phyloP scores from a whole-genome alignment of 106 monocot species.

The Alisma plantagoaquatica region DNA sequence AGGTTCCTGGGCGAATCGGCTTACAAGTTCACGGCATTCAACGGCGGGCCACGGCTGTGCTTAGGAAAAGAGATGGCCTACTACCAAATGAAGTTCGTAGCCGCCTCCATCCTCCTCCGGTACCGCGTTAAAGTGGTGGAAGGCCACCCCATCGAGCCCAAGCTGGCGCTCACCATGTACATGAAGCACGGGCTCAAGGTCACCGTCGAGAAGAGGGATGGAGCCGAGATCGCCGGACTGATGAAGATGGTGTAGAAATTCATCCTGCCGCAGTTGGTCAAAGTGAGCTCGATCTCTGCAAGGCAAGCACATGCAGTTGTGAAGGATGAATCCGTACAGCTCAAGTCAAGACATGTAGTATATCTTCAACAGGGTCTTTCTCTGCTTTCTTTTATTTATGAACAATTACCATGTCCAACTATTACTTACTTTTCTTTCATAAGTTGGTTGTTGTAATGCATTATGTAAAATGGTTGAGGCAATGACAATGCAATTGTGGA shows the following conservation, averaged over 20 bases:
- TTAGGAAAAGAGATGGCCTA: slow-evolving; percentile 95
- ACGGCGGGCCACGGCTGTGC: slow-evolving; percentile 86
- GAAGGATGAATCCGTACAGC: too few species aligned
- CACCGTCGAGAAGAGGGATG: slow-evolving; percentile 21
- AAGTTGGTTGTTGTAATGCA: too few species aligned
- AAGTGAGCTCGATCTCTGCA: too few species aligned
- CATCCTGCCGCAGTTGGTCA: not conserved
- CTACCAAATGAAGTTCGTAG: slow-evolving; percentile 50
- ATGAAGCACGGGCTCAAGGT: slow-evolving; percentile 85
- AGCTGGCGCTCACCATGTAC: slow-evolving; percentile 90
- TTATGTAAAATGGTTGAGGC: too few species aligned
- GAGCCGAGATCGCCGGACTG: not conserved
- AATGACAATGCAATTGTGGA: too few species aligned
- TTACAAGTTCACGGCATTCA: slow-evolving; percentile 95
- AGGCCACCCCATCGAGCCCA: slow-evolving; percentile 55
- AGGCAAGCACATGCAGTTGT: too few species aligned
- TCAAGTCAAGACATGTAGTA: too few species aligned
- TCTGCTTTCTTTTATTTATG: too few species aligned
- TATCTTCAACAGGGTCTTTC: too few species aligned
- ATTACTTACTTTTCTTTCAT: too few species aligned
- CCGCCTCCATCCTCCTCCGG: slow-evolving; percentile 54
- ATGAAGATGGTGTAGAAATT: not conserved
- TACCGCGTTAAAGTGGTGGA: slow-evolving; percentile 64
- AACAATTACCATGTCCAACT: too few species aligned
- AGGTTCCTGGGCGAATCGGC: slow-evolving; percentile 60